These are phyloP conservation scores for Lachnellula cervina DNA, from an alignment of 2,329 filamentous ascomycete species.

Conservation along the genomic window DNA sequence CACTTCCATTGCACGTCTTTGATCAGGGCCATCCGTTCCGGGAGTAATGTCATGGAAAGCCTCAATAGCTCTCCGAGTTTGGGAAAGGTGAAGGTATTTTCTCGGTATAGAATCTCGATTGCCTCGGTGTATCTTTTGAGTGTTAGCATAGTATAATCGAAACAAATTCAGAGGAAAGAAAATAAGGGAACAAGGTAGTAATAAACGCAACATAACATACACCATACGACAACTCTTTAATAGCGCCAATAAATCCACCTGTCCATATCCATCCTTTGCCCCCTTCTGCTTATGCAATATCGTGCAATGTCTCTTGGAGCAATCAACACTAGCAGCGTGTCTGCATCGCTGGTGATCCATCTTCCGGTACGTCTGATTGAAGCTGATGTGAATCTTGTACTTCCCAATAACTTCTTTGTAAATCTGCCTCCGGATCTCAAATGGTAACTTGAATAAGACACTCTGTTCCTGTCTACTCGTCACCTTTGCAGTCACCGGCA, in stretches of 20 bases:
- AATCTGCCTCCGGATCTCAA: slow-evolving; percentile 12
- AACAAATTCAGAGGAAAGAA: neutral
- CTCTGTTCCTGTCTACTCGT: too few relatives aligned
- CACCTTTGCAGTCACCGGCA: too few relatives aligned
- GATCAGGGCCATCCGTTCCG: slow-evolving; percentile 11
- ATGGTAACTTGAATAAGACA: neutral
- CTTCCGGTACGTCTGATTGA: slow-evolving; percentile 2
- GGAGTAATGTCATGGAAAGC: slow-evolving; percentile 12
- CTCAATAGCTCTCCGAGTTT: slow-evolving; percentile 7
- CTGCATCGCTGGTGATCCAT: slow-evolving; percentile 11
- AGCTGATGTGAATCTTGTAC: slow-evolving; percentile 13
- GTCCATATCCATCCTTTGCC: slow-evolving; percentile 6
- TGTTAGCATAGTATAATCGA: neutral
- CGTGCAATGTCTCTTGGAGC: neutral
- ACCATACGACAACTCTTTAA: slow-evolving; percentile 12
- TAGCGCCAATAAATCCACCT: slow-evolving; percentile 6
- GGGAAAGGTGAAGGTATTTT: slow-evolving; percentile 14
- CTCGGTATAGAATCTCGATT: slow-evolving; percentile 11
- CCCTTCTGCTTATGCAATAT: slow-evolving; percentile 5
- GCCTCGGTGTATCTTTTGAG: slow-evolving; percentile 15
- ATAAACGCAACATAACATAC: slow-evolving; percentile 9
- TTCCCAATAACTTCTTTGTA: slow-evolving; percentile 12
- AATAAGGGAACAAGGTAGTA: neutral
- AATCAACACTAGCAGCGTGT: neutral
- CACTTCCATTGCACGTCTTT: slow-evolving; percentile 9